Evolutionary conservation across 225 moss, liverwort and hornwort species (phyloP).

Genomic region (Pleurozium schreberi): DNA sequence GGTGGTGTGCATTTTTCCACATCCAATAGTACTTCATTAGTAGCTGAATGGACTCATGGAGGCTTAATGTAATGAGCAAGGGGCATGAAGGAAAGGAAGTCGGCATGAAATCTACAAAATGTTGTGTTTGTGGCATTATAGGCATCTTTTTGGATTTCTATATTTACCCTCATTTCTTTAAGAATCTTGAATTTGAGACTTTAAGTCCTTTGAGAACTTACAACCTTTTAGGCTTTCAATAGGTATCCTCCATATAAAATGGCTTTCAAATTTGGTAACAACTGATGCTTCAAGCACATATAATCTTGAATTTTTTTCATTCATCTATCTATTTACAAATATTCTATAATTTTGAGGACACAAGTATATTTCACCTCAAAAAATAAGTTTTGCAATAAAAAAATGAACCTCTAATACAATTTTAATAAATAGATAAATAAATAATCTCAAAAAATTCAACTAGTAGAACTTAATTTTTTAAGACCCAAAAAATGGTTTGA

Average conservation of each 20-base stretch:
- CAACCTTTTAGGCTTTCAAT: not conserved
- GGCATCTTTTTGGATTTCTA: not conserved
- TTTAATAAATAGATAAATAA: no score
- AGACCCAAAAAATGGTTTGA: fast-evolving
- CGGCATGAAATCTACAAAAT: not conserved
- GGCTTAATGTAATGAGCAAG: not conserved
- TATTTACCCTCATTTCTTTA: not conserved
- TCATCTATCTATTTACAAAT: not conserved
- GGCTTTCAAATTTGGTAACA: not conserved
- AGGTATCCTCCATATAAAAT: not conserved
- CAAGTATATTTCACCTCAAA: not conserved
- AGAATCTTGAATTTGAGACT: not conserved
- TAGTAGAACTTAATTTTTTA: not conserved
- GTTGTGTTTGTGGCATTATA: not conserved
- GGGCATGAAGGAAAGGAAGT: not conserved
- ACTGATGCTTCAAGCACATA: not conserved
- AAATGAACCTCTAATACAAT: not conserved
- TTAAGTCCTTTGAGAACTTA: not conserved
- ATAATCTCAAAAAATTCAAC: not conserved
- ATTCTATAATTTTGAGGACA: not conserved
- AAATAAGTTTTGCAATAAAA: not conserved
- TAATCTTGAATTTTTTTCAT: not conserved
- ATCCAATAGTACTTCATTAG: no score
- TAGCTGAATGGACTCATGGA: not conserved
- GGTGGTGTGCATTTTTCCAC: no score